Evolutionary conservation across 2,329 filamentous ascomycete genomes (phyloP).

Genomic region (Apiospora saccharicola): DNA sequence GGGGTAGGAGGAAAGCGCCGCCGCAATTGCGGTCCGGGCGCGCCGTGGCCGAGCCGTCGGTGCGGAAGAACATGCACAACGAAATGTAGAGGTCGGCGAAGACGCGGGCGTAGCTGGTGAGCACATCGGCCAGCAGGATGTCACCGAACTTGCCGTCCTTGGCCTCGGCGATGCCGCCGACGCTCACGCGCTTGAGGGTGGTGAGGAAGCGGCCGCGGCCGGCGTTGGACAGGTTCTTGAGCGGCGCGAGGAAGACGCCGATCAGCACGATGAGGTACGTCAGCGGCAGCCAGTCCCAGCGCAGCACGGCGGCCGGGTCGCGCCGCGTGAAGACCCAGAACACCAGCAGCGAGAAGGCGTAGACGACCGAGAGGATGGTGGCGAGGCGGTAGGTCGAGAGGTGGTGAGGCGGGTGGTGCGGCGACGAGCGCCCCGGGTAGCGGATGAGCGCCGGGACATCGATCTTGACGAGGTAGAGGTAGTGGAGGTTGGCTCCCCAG

Average conservation of each 20-base stretch:
- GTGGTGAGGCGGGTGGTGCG: slow-evolving; percentile 77
- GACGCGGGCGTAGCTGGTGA: slow-evolving; percentile 95
- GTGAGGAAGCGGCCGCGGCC: slow-evolving; percentile 79
- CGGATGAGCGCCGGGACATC: slow-evolving; percentile 87
- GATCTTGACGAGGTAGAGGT: slow-evolving; percentile 80
- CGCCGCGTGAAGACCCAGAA: slow-evolving; percentile 87
- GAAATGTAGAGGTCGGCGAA: slow-evolving; percentile 88
- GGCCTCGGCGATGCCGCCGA: slow-evolving; percentile 86
- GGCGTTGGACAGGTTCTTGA: slow-evolving; percentile 70
- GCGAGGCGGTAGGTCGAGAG: slow-evolving; percentile 87
- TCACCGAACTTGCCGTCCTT: slow-evolving; percentile 95
- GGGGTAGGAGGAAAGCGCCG: slow-evolving; percentile 78
- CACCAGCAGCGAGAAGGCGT: slow-evolving; percentile 73
- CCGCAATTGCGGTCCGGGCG: slow-evolving; percentile 85
- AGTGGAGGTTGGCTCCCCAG: slow-evolving; percentile 92
- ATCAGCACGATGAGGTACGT: slow-evolving; percentile 78
- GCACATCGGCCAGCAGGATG: slow-evolving; percentile 88
- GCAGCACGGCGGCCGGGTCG: slow-evolving; percentile 71
- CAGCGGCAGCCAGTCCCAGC: slow-evolving; percentile 87
- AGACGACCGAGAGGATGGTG: slow-evolving; percentile 74
- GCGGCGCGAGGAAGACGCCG: slow-evolving; percentile 74
- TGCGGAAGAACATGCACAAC: slow-evolving; percentile 87
- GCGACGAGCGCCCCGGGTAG: slow-evolving; percentile 78
- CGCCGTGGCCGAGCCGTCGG: slow-evolving; percentile 75
- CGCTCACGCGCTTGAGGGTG: slow-evolving; percentile 77